These are phyloP conservation scores for Sideroxylon spinosum DNA, from an alignment of 179 eudicot genomes.

Conservation along the genomic window DNA sequence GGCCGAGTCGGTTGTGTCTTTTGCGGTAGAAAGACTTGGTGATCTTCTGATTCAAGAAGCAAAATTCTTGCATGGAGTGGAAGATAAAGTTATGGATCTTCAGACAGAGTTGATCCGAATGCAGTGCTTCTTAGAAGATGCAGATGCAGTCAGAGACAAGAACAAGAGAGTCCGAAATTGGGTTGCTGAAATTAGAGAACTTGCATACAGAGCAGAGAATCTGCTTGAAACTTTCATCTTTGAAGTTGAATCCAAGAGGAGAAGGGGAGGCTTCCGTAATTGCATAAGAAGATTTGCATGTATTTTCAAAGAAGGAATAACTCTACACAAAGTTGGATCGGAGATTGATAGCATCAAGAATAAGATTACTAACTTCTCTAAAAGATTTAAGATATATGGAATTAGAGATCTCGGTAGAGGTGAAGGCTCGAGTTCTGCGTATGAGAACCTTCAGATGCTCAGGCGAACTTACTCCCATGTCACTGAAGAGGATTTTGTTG, in stretches of 20 bases:
- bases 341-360: too few species aligned
- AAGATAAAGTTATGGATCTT: background rate
- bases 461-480: conserved; percentile 21
- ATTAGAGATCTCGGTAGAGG: conserved; percentile 16
- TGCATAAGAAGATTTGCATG: background rate
- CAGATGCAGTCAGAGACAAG: background rate
- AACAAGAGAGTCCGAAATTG: background rate
- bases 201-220: background rate
- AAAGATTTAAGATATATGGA: conserved; percentile 26
- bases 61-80: conserved; percentile 1
- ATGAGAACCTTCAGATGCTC: background rate
- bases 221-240: background rate
- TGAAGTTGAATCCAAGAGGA: background rate
- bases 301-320: background rate
- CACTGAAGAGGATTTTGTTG: conserved; percentile 35
- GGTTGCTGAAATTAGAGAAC: background rate
- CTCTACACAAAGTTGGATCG: background rate
- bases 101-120: background rate
- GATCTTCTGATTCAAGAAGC: background rate
- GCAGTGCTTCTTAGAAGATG: background rate
- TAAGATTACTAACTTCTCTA: background rate
- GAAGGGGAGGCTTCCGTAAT: background rate
- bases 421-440: background rate
- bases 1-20: background rate
- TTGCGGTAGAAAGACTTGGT: background rate